A percentile compares a stretch with the other conserved stretches of the same genome.
Evolutionary conservation across 768 basidiomycete genomes (phyloP).

Genomic region (Suillus paluster): DNA sequence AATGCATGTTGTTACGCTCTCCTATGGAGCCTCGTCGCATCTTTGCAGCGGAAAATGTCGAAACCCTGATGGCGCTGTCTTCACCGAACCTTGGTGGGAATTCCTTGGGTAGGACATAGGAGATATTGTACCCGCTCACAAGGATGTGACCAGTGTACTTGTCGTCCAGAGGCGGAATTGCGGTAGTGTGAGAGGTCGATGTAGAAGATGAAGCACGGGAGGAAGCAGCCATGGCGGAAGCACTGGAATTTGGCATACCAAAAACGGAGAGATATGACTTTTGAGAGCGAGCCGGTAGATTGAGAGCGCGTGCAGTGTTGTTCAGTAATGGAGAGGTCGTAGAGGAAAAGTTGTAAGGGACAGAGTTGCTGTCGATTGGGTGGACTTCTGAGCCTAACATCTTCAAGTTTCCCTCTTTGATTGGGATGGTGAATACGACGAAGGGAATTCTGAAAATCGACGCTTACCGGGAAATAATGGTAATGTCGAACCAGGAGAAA

Average conservation of each 20-base stretch:
- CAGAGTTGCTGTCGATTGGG: constrained; percentile 70
- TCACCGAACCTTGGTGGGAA: constrained; percentile 46
- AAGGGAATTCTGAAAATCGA: not conserved
- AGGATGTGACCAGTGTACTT: constrained; percentile 77
- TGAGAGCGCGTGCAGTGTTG: constrained; percentile 70
- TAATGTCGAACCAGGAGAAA: constrained; percentile 69
- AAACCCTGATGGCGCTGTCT: constrained; percentile 26
- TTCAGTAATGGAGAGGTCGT: constrained; percentile 63
- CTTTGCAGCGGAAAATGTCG: constrained; percentile 32
- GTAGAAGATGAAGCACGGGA: constrained; percentile 45
- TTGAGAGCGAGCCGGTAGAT: constrained; percentile 61
- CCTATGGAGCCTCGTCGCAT: constrained; percentile 56
- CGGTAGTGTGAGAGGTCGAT: constrained; percentile 28
- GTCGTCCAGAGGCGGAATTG: constrained; percentile 55
- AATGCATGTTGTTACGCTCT: constrained; percentile 65
- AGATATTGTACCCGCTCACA: constrained; percentile 76
- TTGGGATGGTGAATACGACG: constrained; percentile 5
- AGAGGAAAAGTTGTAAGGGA: constrained; percentile 77
- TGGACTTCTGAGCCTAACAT: constrained; percentile 75
- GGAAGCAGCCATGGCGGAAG: constrained; percentile 31
- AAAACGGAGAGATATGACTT: constrained; percentile 67
- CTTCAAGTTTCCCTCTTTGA: constrained; percentile 78
- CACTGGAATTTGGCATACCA: constrained; percentile 42
- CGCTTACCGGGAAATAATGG: constrained; percentile 73
- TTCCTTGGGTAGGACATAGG: constrained; percentile 74